Evolutionary conservation across 108 stramenopile genomes (phyloP).

Genomic region (Nitzschia sp.): DNA sequence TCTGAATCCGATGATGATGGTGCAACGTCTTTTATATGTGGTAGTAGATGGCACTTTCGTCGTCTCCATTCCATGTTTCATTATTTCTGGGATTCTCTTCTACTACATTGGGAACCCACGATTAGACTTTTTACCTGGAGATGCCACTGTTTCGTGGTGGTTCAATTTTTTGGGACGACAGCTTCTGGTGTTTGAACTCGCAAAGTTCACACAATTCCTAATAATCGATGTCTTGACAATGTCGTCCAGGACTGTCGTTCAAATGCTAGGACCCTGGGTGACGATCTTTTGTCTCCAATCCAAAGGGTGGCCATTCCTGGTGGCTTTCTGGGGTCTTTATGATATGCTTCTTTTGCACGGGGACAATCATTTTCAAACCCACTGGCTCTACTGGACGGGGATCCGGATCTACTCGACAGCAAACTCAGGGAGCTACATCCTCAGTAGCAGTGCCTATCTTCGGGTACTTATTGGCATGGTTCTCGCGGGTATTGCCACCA

Average conservation of each 20-base stretch:
- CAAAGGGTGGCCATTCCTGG: conserved; percentile 77
- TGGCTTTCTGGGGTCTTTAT: conserved; percentile 57
- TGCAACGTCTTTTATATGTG: neutral
- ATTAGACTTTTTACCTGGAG: conserved; percentile 55
- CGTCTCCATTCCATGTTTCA: conserved; percentile 23
- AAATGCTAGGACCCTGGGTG: conserved; percentile 64
- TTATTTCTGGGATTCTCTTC: conserved; percentile 38
- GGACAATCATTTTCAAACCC: conserved; percentile 29
- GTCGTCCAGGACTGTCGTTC: conserved; percentile 38
- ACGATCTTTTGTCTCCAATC: conserved; percentile 72
- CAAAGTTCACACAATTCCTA: conserved; percentile 52
- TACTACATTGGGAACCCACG: conserved; percentile 68
- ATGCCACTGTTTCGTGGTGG: conserved; percentile 66
- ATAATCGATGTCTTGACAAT: conserved; percentile 47
- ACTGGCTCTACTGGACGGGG: conserved; percentile 71
- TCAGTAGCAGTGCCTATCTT: conserved; percentile 54
- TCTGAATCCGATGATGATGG: conserved; percentile 9
- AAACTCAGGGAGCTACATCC: conserved; percentile 52
- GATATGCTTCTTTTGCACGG: conserved; percentile 65
- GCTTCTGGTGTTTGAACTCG: conserved; percentile 52
- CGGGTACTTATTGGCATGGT: conserved; percentile 60
- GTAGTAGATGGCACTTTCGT: conserved; percentile 13
- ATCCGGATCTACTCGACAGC: conserved; percentile 48
- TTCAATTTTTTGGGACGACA: conserved; percentile 66
- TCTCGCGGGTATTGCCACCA: conserved; percentile 54